Evolutionary conservation across 1,284 basidiomycete species (phyloP).

Genomic region (Ceratobasidium sp.): DNA sequence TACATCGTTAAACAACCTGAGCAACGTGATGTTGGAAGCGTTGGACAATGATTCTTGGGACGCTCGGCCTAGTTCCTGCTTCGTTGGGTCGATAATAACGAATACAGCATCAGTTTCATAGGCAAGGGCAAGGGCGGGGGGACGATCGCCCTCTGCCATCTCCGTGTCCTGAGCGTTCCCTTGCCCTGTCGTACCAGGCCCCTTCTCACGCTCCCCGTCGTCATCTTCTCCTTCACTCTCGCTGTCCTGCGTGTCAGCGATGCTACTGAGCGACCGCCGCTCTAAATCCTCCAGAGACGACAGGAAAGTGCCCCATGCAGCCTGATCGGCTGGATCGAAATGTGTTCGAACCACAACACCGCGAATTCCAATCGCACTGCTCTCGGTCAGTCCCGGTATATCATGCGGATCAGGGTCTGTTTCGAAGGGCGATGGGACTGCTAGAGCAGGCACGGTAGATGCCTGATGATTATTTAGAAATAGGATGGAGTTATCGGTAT

Average conservation of each 20-base stretch:
- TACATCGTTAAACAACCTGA: conserved; percentile 77
- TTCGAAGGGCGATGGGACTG: not conserved
- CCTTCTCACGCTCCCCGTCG: conserved; percentile 49
- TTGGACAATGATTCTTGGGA: conserved; percentile 47
- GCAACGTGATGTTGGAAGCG: conserved; percentile 70
- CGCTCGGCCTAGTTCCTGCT: conserved; percentile 51
- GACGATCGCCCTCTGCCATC: conserved; percentile 1
- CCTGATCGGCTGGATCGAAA: conserved; percentile 64
- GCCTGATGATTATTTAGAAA: conserved; percentile 6
- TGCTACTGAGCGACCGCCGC: conserved; percentile 43
- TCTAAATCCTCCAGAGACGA: conserved; percentile 64
- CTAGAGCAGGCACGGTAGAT: too few species aligned
- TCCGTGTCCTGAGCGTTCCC: conserved; percentile 47
- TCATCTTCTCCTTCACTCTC: conserved; percentile 46
- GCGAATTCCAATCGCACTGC: conserved; percentile 51
- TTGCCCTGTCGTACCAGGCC: conserved; percentile 49
- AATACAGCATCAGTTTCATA: conserved; percentile 57
- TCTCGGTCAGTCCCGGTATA: conserved; percentile 34
- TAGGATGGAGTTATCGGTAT: not conserved
- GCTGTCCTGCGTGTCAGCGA: conserved; percentile 49
- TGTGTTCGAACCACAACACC: conserved; percentile 76
- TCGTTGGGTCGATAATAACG: conserved; percentile 62
- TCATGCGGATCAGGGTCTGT: conserved; percentile 34
- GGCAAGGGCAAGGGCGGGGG: not conserved
- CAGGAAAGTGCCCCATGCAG: conserved; percentile 69